Evolutionary conservation across 768 basidiomycete genomes (phyloP), one percentile per base, ranked within the genome.

Genomic region (Phaeotremella skinneri): DNA sequence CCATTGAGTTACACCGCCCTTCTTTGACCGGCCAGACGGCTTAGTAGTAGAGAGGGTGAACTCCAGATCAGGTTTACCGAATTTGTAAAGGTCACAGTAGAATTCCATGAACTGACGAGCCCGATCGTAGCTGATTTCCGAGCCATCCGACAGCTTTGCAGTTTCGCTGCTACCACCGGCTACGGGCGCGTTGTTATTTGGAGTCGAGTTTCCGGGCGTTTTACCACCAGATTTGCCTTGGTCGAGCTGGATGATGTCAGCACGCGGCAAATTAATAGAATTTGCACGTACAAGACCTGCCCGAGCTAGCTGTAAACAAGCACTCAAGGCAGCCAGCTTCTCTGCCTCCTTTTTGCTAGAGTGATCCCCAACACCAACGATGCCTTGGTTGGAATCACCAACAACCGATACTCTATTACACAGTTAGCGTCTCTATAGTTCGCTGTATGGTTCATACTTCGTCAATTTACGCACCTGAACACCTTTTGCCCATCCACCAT

Each of bases 51-150:
- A 53, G 26, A 80, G 79, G 1, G 79, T 76, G 59, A 82, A 87
- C 14, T 81, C 80, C 59, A 94, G 77, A 49, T 88, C 87, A 2
- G 90, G 90, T 62, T 83, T 83, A 9, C 82, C 80, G 69, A 92
- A 92, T 25, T 80, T 79, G 73, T 85, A 96, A 32, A 85, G 81
- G 45, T 85, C 83, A 72, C 91, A 94, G 69, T 97, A 97, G 75
- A 88, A 97, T 63, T 93, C 92, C 87, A 96, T 92, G 80, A 97
- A 97, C 59, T 83, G 84, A 49, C 87, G 84, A 2, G 91, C 90
- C 52, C 82, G 82, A 52, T 90, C 88, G 51, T 86, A 86, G 5
- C 79, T 79, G 62, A 92, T 82, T 21, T 78, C 68, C 11, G 83
- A 81, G 25, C 85, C 84, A 68, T 91, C 87, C 2, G 85, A 83